phyloP scores from a whole-genome alignment of 805 yeast species.

The Ogataea siamensis region DNA sequence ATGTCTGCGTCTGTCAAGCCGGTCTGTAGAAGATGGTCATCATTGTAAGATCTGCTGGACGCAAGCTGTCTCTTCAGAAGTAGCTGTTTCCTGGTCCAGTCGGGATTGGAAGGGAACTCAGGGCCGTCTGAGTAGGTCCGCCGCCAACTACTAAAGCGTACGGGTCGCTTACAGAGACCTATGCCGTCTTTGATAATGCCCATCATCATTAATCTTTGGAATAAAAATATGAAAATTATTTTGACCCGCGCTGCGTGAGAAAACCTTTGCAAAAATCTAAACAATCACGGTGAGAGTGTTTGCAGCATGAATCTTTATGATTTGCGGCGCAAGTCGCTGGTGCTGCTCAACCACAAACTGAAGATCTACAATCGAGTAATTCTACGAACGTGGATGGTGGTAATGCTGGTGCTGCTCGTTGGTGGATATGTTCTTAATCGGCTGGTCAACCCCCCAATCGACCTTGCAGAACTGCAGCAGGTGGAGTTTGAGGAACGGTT shows the following conservation, averaged over 20 bases:
- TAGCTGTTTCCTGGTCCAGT: slow-evolving; percentile 14
- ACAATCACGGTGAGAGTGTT: background rate
- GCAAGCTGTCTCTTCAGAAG: slow-evolving; percentile 5
- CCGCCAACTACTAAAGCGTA: background rate
- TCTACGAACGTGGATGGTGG: slow-evolving; percentile 20
- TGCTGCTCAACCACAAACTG: slow-evolving; percentile 16
- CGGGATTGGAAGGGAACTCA: slow-evolving; percentile 4
- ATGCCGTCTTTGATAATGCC: slow-evolving; percentile 2
- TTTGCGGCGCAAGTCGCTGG: background rate
- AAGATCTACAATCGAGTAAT: slow-evolving; percentile 14
- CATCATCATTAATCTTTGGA: slow-evolving; percentile 1
- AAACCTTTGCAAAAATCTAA: slow-evolving; percentile 1
- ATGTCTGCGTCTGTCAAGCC: slow-evolving; percentile 4
- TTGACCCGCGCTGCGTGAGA: slow-evolving; percentile 4
- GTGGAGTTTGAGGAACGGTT: slow-evolving; percentile 23
- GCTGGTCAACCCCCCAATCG: background rate
- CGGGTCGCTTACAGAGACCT: slow-evolving; percentile 4
- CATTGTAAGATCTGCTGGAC: background rate
- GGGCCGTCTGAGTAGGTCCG: slow-evolving; percentile 1
- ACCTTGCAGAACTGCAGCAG: slow-evolving; percentile 9
- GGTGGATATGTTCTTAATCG: background rate
- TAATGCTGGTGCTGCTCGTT: slow-evolving; percentile 1
- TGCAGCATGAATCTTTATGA: background rate
- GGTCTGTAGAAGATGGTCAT: background rate
- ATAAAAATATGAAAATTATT: slow-evolving; percentile 2